Evolutionary conservation across 2,329 filamentous ascomycete genomes (phyloP).

Genomic region (Colletotrichum tofieldiae): DNA sequence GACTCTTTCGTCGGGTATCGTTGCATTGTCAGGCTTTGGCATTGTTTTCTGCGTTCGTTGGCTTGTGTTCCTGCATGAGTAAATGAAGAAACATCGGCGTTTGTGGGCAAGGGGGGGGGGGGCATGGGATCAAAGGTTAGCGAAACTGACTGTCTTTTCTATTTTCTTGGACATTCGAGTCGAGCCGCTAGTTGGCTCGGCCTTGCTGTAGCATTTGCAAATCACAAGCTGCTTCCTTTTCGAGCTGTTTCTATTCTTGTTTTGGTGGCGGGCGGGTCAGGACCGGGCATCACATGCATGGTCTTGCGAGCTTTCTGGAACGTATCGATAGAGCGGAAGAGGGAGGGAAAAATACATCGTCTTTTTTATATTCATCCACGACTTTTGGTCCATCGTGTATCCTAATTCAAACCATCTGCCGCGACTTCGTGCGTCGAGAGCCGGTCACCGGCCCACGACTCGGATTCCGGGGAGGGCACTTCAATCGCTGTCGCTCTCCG

Average conservation of each 20-base stretch:
- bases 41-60: background rate
- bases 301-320: background rate
- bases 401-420: background rate
- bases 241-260: too few species aligned
- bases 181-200: background rate
- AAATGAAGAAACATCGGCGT: conserved; percentile 25
- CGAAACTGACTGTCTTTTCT: conserved; percentile 11
- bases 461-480: background rate
- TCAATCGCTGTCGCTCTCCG: conserved; percentile 55
- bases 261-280: background rate
- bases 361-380: background rate
- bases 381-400: conserved; percentile 9
- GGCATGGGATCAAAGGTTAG: conserved; percentile 24
- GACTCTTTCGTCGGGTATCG: background rate
- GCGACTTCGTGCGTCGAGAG: background rate
- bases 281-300: background rate
- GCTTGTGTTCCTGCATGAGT: conserved; percentile 7
- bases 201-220: background rate
- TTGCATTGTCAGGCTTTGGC: conserved; percentile 7
- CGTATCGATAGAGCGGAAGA: background rate
- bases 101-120: conserved; percentile 1
- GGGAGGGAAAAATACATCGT: background rate
- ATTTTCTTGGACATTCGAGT: background rate
- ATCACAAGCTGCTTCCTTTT: background rate
- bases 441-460: background rate